A percentile compares a stretch with the other conserved stretches of the same genome.
These are phyloP conservation scores for Gossypium aridum DNA, from an alignment of 441 rosid species.

Conservation along the genomic window DNA sequence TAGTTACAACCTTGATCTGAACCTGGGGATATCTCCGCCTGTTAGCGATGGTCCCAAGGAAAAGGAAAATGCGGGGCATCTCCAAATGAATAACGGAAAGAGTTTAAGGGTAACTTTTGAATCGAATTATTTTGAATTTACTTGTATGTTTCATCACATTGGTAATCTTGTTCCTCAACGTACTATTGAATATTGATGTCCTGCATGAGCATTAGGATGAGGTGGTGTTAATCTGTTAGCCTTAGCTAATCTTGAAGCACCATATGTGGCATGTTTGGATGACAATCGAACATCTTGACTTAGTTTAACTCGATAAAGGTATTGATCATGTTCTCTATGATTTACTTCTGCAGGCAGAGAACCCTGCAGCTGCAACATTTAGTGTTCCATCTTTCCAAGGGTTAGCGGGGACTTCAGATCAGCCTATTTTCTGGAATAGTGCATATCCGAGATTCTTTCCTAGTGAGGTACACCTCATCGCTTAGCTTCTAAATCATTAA, in stretches of 20 bases:
- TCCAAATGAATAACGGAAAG: constrained; percentile 31
- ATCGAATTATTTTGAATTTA: neutral
- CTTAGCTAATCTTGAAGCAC: neutral
- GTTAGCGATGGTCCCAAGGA: constrained; percentile 33
- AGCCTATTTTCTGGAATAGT: constrained; percentile 42
- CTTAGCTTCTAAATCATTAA: constrained; percentile 5
- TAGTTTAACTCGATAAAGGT: neutral
- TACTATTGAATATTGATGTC: neutral
- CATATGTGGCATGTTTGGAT: neutral
- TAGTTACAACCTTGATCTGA: constrained; percentile 58
- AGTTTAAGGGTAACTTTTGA: constrained; percentile 44
- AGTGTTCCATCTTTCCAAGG: constrained; percentile 34
- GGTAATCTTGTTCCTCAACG: neutral
- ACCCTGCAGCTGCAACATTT: constrained; percentile 30
- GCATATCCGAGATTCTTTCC: constrained; percentile 39
- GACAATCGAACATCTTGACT: neutral
- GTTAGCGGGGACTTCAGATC: constrained; percentile 42
- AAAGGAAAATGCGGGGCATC: constrained; percentile 26
- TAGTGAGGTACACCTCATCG: constrained; percentile 38
- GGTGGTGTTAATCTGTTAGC: neutral
- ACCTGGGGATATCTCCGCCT: constrained; percentile 67
- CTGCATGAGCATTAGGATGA: neutral
- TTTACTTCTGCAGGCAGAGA: constrained; percentile 40
- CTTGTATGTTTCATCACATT: constrained; percentile 5
- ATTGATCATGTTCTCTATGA: constrained; percentile 9